Percentiles rank a stretch among this genome's conserved stretches.
Evolutionary conservation across 768 basidiomycete genomes (phyloP).

Genomic region (Leucocoprinus leucothites): DNA sequence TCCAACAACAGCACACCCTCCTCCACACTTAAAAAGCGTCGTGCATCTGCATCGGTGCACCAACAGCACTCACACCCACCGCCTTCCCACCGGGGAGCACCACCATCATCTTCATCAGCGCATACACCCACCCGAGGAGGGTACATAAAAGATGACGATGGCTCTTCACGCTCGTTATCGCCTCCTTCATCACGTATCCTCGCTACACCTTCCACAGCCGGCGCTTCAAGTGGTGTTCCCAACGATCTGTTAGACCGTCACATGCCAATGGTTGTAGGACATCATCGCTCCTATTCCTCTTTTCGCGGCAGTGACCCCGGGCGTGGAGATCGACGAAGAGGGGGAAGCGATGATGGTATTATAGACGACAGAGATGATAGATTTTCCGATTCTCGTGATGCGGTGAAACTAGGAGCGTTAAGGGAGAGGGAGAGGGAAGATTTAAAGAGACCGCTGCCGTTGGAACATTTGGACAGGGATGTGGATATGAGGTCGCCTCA

Average conservation of each 20-base stretch:
- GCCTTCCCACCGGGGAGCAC: too few relatives aligned
- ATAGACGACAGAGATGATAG: conserved; percentile 12
- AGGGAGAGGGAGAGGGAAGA: conserved; percentile 47
- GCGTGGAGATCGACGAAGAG: too few relatives aligned
- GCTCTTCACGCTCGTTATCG: conserved; percentile 47
- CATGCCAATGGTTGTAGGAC: too few relatives aligned
- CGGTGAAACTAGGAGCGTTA: conserved; percentile 35
- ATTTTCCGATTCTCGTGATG: conserved; percentile 10
- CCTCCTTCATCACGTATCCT: conserved; percentile 56
- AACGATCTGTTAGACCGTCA: conserved; percentile 7
- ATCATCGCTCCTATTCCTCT: conserved; percentile 15
- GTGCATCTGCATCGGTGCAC: conserved; percentile 44
- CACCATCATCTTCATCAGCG: background rate
- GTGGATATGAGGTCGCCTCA: conserved; percentile 74
- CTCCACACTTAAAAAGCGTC: conserved; percentile 43
- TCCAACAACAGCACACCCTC: background rate
- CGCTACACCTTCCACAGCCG: conserved; percentile 41
- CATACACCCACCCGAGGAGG: conserved; percentile 5
- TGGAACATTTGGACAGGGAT: conserved; percentile 43
- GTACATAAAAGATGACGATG: conserved; percentile 31
- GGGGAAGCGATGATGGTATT: conserved; percentile 8
- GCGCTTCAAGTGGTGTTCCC: too few relatives aligned
- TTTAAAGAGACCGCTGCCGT: conserved; percentile 55
- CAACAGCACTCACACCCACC: conserved; percentile 1
- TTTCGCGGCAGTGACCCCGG: background rate